Base-by-base conservation (phyloP, 257 asterid genomes). In the Ilex asprella region DNA sequence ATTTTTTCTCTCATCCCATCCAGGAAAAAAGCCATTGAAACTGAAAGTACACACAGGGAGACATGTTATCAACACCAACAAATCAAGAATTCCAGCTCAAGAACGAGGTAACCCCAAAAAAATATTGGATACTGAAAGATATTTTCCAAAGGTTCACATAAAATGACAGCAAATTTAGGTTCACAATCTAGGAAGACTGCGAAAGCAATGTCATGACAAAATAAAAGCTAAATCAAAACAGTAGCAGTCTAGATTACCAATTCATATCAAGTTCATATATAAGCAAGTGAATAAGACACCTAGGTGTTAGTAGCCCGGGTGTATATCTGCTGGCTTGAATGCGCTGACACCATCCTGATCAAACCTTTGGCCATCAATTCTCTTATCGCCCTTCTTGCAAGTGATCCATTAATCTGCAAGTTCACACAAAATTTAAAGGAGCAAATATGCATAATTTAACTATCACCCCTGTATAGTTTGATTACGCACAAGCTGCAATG, bases 241-340 rank as follows among this genome's bases (percentile, higher is more conserved):
- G 52, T 2, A 12, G 52, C 0, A 14, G n/a, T 46, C 27, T 21
- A 21, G 27, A 21, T 21, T 44, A 44, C 50, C 13, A 44, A 7
- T 8, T 12, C 50, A 44, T 44, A 7, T 16, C 57, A 21, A 53
- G 11, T 2, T 7, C 0, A 50, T 31, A 64, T 10, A 56, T 39
- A 75, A 63, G 56, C 16, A 43, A 58, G 55, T 27, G 54, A 52
- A 59, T 5, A 8, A 8, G 49, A 35, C 56, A 14, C 69, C 73
- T 72, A 90, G 70, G 97, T 86, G 81, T 91, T 84, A 5, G 96
- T 91, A 39, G 95, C 96, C 67, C 96, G 74, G n/a, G 96, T 90
- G 79, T 85, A 87, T 10, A 90, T 87, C 81, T 85, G 95, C 79
- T 91, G 97, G 83, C 97, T 90, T 2, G 97, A 62, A 56, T 90